Evolutionary conservation across 306 rosid genomes (phyloP).

Genomic region (Prunus dulcis): DNA sequence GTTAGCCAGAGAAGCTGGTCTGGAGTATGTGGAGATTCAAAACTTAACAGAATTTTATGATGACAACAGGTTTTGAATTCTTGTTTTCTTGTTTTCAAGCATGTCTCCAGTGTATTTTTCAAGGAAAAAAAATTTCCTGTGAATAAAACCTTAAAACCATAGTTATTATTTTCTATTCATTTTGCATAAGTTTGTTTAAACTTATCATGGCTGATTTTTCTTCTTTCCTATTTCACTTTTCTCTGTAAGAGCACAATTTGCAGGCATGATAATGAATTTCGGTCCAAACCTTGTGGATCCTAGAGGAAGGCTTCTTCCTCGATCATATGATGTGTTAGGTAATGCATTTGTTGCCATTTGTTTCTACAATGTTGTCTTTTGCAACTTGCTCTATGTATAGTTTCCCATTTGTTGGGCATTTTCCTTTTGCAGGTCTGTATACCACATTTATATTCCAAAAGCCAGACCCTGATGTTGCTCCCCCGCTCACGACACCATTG

Average conservation of each 20-base stretch:
- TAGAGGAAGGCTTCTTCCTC: conserved; percentile 90
- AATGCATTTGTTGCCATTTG: conserved; percentile 23
- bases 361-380: conserved; percentile 9
- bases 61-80: conserved; percentile 71
- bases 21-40: conserved; percentile 92
- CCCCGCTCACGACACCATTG: conserved; percentile 62
- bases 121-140: neutral
- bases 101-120: neutral
- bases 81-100: conserved; percentile 2
- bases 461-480: conserved; percentile 81
- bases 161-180: neutral
- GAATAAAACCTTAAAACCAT: neutral
- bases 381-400: neutral
- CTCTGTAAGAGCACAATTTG: conserved; percentile 67
- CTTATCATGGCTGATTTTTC: conserved; percentile 22
- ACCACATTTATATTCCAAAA: conserved; percentile 91
- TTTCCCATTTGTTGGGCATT: conserved; percentile 15
- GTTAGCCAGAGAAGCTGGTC: conserved; percentile 98
- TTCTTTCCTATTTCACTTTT: conserved; percentile 17
- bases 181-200: neutral
- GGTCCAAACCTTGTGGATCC: conserved; percentile 80
- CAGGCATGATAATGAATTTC: conserved; percentile 59
- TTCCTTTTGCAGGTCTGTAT: conserved; percentile 62
- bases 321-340: conserved; percentile 86
- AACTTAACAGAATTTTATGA: conserved; percentile 89